These are phyloP conservation scores for Pestalotiopsis sp. DNA, from an alignment of 2,329 filamentous ascomycete genomes.

Conservation along the genomic window DNA sequence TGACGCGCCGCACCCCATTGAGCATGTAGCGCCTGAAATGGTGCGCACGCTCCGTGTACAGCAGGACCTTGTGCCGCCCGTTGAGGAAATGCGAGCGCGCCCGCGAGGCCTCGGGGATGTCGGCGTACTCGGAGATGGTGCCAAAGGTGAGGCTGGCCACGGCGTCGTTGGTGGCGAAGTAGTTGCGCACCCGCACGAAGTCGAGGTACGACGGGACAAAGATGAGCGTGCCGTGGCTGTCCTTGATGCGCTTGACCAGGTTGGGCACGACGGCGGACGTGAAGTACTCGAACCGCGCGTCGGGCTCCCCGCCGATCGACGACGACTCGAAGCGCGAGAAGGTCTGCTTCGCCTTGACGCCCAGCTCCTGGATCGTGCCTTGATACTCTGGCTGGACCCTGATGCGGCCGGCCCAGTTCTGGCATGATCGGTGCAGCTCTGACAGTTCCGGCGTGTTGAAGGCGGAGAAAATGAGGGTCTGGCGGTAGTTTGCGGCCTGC, in stretches of 20 bases:
- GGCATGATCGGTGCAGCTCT: conserved; percentile 73
- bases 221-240: conserved; percentile 72
- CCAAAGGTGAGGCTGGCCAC: conserved; percentile 69
- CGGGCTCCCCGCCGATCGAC: conserved; percentile 75
- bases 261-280: conserved; percentile 77
- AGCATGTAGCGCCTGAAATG: conserved; percentile 91
- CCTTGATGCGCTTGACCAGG: conserved; percentile 69
- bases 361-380: conserved; percentile 74
- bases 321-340: conserved; percentile 83
- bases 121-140: conserved; percentile 85
- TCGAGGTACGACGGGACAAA: conserved; percentile 95
- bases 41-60: conserved; percentile 96
- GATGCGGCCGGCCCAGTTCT: conserved; percentile 79
- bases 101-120: conserved; percentile 76
- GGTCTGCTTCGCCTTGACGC: conserved; percentile 77
- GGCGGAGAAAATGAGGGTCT: conserved; percentile 79
- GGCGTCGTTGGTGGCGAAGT: conserved; percentile 74
- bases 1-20: conserved; percentile 78
- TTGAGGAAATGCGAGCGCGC: conserved; percentile 86
- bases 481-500: conserved; percentile 77
- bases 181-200: conserved; percentile 91
- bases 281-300: conserved; percentile 91
- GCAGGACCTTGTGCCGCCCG: conserved; percentile 78
- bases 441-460: conserved; percentile 91
- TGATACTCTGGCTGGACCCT: conserved; percentile 72